Base-by-base conservation (phyloP, 108 stramenopile species). In the Pseudonitzschia pungens region DNA sequence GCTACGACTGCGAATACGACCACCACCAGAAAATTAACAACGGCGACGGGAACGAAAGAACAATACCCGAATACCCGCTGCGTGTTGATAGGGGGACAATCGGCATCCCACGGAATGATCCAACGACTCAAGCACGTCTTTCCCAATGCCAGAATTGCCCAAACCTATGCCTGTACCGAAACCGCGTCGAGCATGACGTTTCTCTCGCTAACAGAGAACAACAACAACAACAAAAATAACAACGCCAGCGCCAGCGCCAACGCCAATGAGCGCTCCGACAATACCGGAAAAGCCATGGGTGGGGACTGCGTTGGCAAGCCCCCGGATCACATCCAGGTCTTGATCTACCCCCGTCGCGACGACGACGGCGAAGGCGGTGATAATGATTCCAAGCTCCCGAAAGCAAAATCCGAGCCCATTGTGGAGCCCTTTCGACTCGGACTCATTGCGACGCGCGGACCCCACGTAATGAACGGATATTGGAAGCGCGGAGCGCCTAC, bases 131-230 rank as follows among this genome's bases (percentile, higher is more conserved):
- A 63, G 57, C 40, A 53, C 11, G 83, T 57, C 51, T 95, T 96
- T 72, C 95, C 96, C 24, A 81, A 83, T 44, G 91, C 94, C 3
- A 58, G 81, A 59, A 75, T 97, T 24, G 88, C 96, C 14, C 97
- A 97, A 69, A 96, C 95, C 0, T 97, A 90, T 71, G 97, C 97
- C 9, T 96, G 95, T 74, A 94, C 97, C 3, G 97, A 97, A 82
- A 94, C 94, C 10, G 95, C 94, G 32, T 96, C 95, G 14, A 91
- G 90, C 28, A 83, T 97, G 44, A 94, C 97, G 11, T 97, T 95
- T 81, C 77, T 62, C 15, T 62, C 60, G 60, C 60, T 50, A n/a
- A 66, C 20, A 22, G 41, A 43, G 24, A 56, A 48, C 44, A 43
- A 12, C 33, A 22, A 11, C 18, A 32, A 63, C 14, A 36, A 40